Base-by-base conservation (phyloP, 176 grass and related monocot species). In the Themeda triandra region DNA sequence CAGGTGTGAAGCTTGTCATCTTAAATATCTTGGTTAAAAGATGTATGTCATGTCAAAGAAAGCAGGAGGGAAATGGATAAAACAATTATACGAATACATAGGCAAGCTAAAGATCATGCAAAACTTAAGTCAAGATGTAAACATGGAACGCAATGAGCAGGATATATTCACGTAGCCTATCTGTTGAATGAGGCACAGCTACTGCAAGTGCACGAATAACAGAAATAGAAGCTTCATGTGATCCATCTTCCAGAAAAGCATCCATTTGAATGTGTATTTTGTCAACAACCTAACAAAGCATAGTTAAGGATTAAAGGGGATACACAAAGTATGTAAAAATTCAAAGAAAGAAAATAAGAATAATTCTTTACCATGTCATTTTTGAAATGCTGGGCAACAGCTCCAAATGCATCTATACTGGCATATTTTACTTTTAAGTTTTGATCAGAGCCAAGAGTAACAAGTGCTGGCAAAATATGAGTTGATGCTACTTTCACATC, bases 131-230 rank as follows among this genome's bases (percentile, higher is more conserved):
- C 51, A 73, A 83, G 45, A 86, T 80, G 12, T 27, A 81, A 81
- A 69, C 13, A 83, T 85, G 21, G 74, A 77, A 81, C 46, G 39
- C 18, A 82, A 28, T 79, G 31, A 53, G 74, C 66, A 95, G 96
- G 96, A 98, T 98, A 98, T 98, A 98, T 98, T 98, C 93, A 84
- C 87, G 91, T 75, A 98, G 89, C 86, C 88, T 90, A 83, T 98
- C 89, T 80, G 91, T 93, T 83, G 96, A 93, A 90, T 98, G 89
- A 41, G 96, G 91, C 73, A 95, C 87, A 21, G 96, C 91, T 31
- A 87, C 92, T 71, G 89, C 77, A 82, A 98, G 80, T 70, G 96
- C 87, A 92, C 74, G 91, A 75, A 98, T 89, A 82, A 95, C 96
- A 87, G 93, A 95, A 72, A 90, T 51, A 76, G 86, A 93, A 78